phyloP scores from a whole-genome alignment of 129 eudicot genomes.

The Silybum marianum region DNA sequence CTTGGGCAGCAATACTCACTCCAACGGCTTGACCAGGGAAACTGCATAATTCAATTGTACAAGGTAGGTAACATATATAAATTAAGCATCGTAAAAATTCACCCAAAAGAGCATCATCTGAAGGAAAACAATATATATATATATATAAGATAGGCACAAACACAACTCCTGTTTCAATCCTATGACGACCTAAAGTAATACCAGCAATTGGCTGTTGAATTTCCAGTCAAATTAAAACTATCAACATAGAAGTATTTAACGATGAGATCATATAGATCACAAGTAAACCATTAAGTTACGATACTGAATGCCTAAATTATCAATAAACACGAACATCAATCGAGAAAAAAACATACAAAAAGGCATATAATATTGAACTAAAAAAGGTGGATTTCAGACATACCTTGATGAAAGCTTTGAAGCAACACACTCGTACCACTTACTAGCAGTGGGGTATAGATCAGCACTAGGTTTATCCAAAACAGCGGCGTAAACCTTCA shows the following conservation, averaged over 20 bases:
- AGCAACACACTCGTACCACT: slow-evolving; percentile 71
- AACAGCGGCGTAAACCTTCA: slow-evolving; percentile 81
- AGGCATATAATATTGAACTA: neutral
- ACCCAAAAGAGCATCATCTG: neutral
- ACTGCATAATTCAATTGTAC: slow-evolving; percentile 34
- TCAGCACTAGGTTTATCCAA: slow-evolving; percentile 61
- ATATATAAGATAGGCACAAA: neutral
- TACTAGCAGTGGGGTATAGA: slow-evolving; percentile 63
- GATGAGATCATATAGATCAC: neutral
- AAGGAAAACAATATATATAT: neutral
- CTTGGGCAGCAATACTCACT: slow-evolving; percentile 49
- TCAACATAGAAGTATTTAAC: neutral
- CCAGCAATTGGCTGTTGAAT: neutral
- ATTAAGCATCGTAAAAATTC: no score
- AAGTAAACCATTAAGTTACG: neutral
- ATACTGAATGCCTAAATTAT: neutral
- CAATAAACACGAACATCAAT: neutral
- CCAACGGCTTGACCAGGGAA: slow-evolving; percentile 84
- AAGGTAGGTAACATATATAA: slow-evolving; percentile 11
- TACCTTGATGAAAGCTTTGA: slow-evolving; percentile 68
- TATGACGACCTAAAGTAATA: neutral
- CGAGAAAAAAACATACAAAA: neutral
- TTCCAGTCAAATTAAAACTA: neutral
- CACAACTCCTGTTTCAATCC: neutral
- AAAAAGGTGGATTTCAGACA: neutral